Conservation (phyloP, 257 asterid genomes). For the Scutellaria galericulata region DNA sequence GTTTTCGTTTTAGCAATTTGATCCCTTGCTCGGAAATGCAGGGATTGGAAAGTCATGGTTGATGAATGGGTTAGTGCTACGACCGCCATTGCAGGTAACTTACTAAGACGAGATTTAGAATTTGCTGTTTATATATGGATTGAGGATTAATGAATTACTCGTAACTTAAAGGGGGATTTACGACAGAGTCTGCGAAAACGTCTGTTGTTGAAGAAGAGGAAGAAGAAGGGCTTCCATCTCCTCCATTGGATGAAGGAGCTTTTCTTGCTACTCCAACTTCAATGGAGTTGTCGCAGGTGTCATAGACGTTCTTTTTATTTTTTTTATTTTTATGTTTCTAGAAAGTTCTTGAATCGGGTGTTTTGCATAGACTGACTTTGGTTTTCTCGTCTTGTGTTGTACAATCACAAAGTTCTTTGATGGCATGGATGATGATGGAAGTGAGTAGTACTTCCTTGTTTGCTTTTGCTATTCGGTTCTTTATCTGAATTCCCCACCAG, state of each 20-base stretch:
- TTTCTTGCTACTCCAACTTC: conserved; percentile 57
- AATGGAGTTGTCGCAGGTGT: conserved; percentile 72
- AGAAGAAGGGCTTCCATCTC: conserved; percentile 76
- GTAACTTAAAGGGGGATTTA: conserved; percentile 33
- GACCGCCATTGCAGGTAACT: conserved; percentile 57
- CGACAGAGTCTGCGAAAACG: conserved; percentile 65
- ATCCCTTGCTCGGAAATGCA: conserved; percentile 37
- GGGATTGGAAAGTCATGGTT: conserved; percentile 69
- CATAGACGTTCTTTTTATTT: background rate
- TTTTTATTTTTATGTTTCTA: background rate
- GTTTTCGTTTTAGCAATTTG: background rate
- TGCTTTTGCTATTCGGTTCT: conserved; percentile 60
- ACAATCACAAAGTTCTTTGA: conserved; percentile 67
- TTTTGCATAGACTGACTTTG: conserved; percentile 41
- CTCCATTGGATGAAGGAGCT: conserved; percentile 81
- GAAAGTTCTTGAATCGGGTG: conserved; percentile 35
- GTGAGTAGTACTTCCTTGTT: conserved; percentile 61
- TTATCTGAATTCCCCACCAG: conserved; percentile 61
- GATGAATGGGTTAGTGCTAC: conserved; percentile 65
- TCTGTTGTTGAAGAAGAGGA: conserved; percentile 52
- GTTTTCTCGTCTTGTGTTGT: conserved; percentile 35
- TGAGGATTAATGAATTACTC: conserved; percentile 5
- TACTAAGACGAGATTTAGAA: background rate
- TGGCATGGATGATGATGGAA: conserved; percentile 92
- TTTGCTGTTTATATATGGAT: background rate